Evolutionary conservation across 2,329 filamentous ascomycete species (phyloP), one percentile per base, ranked within the genome.

Genomic region (Fusarium paranaense): DNA sequence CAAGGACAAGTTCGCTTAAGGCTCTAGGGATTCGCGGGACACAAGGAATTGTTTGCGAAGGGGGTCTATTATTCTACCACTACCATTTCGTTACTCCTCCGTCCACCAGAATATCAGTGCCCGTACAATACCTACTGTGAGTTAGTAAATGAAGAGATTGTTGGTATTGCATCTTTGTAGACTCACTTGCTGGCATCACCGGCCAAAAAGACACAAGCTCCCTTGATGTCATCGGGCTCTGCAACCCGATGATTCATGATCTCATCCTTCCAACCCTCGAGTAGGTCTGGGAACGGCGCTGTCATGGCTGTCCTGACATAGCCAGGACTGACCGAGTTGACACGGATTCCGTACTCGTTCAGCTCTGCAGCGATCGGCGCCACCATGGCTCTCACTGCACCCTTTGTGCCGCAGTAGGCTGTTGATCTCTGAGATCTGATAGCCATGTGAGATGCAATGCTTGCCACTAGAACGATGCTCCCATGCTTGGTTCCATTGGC

Each of bases 401-500:
- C 77, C 58, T 78, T 78, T 4, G 76, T 78, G 27, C 77, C 77
- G 11, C 77, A 78, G 62, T 78, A 78, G 0, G 77, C 76, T 2
- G 83, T 85, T 56, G 83, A 86, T 37, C 83, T 78, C 75, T 89
- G 86, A 16, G 84, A 85, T 10, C 85, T 82, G 20, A 88, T 85
- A 0, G 87, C 87, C 72, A 88, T 86, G 64, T 87, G 82, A 32
- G 85, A 85, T 0, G 87, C 87, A 74, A 89, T 89, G 62, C 86
- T 88, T 1, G 87, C 87, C 0, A 89, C 85, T 5, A 89, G 78
- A 13, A 90, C 82, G 62, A 89, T 89, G 66, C 87, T 88, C 1
- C 87, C 87, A 62, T 83, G 83, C 63, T 83, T 84, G 1, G 87
- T 88, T 3, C 83, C 83, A 71, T 86, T 89, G 1, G 82, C 80